phyloP scores from a whole-genome alignment of 441 rosid genomes.

The Adansonia grandidieri region DNA sequence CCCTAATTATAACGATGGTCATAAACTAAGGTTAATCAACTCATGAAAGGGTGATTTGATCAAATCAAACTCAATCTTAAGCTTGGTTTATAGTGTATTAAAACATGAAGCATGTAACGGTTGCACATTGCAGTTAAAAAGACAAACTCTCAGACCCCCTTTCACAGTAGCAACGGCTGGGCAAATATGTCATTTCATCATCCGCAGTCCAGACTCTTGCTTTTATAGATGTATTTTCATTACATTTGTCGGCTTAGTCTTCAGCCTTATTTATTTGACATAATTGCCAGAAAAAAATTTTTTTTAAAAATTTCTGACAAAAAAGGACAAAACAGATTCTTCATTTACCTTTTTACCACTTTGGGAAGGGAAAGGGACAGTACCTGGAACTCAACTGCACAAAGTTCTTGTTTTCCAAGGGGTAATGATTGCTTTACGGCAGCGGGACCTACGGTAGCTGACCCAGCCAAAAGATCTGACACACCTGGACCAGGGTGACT shows the following conservation, averaged over 20 bases:
- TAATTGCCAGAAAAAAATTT: background rate
- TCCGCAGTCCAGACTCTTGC: background rate
- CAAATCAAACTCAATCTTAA: background rate
- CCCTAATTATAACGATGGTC: background rate
- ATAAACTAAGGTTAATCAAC: slow-evolving; percentile 10
- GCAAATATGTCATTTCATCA: background rate
- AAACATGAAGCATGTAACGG: slow-evolving; percentile 27
- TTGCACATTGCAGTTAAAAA: slow-evolving; percentile 29
- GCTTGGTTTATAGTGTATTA: background rate
- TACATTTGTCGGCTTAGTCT: background rate
- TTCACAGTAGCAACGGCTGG: background rate
- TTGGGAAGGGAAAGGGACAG: background rate
- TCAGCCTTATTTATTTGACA: background rate
- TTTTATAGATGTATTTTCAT: background rate
- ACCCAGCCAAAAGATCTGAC: slow-evolving; percentile 19
- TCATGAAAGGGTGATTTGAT: slow-evolving; percentile 25
- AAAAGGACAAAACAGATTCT: background rate
- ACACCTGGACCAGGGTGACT: slow-evolving; percentile 42
- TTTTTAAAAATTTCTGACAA: background rate
- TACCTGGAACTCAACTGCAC: background rate
- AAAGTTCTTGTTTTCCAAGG: background rate
- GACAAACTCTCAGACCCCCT: background rate
- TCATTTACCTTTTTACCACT: slow-evolving; percentile 6
- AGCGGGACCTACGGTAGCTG: slow-evolving; percentile 24
- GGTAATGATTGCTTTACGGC: slow-evolving; percentile 39